Evolutionary conservation across 116 monocot species (phyloP).

Genomic region (Posidonia oceanica): DNA sequence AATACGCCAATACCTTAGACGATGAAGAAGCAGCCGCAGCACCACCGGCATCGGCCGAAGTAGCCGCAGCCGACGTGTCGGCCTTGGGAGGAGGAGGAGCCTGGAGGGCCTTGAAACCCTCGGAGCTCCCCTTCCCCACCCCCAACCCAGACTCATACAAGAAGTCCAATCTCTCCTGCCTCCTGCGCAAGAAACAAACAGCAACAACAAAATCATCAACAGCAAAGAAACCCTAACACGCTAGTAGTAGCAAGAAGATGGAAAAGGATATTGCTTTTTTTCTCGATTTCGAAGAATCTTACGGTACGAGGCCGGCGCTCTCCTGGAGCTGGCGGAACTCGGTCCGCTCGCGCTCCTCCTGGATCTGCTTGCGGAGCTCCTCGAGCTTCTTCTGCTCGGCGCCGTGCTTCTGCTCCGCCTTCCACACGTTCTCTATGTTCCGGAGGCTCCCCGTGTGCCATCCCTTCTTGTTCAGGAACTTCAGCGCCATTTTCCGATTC

Average conservation of each 20-base stretch:
- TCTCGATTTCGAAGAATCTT: background rate
- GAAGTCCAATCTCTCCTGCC: conserved; percentile 93
- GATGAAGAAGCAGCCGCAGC: background rate
- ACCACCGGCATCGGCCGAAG: background rate
- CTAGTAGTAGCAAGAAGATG: background rate
- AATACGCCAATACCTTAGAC: background rate
- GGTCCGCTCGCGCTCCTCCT: conserved; percentile 76
- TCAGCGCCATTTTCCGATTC: conserved; percentile 39
- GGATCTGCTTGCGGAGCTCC: conserved; percentile 95
- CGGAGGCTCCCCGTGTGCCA: conserved; percentile 98
- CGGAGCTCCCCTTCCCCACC: conserved; percentile 78
- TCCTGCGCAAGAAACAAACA: conserved; percentile 21
- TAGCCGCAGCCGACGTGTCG: conserved; percentile 8
- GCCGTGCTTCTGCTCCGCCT: conserved; percentile 96
- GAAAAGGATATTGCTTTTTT: background rate
- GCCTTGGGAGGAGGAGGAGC: conserved; percentile 24
- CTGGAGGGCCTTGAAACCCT: conserved; percentile 63
- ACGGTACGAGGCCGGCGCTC: conserved; percentile 85
- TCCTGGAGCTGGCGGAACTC: conserved; percentile 93
- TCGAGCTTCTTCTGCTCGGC: conserved; percentile 88
- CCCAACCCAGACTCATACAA: conserved; percentile 92
- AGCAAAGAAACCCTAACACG: background rate
- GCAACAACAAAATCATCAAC: background rate
- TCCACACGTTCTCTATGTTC: conserved; percentile 99
- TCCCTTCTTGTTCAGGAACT: conserved; percentile 99